Evolutionary conservation across 2,329 filamentous ascomycete species (phyloP), one percentile per base, ranked within the genome.

Genomic region (Geosmithia flava): DNA sequence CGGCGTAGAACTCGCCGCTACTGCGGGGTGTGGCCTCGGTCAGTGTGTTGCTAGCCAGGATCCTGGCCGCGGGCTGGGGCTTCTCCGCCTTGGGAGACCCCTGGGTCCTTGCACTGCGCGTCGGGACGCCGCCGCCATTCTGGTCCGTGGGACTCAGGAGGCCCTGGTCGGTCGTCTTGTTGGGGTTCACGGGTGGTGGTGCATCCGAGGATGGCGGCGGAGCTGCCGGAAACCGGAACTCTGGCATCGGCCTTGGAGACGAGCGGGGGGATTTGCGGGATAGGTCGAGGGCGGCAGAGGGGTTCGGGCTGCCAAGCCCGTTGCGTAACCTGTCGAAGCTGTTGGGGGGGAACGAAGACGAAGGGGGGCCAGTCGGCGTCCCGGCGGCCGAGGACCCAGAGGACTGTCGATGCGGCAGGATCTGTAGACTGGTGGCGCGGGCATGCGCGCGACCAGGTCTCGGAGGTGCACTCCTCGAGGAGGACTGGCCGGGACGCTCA

Each of bases 1-100:
- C 69, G 1, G 90, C 90, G 63, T 95, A 97, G 58, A 97, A 94
- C 59, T 98, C 93, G 48, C 85, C 86, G 61, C 93, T 98, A 53
- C 87, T 95, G 56, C 93, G 76, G 20, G 88, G 89, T 27, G 91
- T 97, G 4, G 79, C 83, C 48, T 78, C 80, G 51, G 58, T 78
- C 54, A 85, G 72, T 56, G 87, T 94, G 16, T 84, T 83, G 30
- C 85, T 83, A 3, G 89, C 87, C 47, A 95, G 71, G 47, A 95
- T 80, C 46, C 83, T 73, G 5, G 83, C 76, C 17, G 80, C 73
- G 1, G 82, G 79, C 20, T 44, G 29, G 11, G 47, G 47, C 23
- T 40, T 41, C 7, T 48, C 47, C 6, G 20, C 17, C n/a, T n/a
- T 16, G 11, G 41, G 20, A 8, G 29, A 44, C 13, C 23, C 33